Evolutionary conservation across 1,284 basidiomycete species (phyloP).

Genomic region (Leccinum holopus): DNA sequence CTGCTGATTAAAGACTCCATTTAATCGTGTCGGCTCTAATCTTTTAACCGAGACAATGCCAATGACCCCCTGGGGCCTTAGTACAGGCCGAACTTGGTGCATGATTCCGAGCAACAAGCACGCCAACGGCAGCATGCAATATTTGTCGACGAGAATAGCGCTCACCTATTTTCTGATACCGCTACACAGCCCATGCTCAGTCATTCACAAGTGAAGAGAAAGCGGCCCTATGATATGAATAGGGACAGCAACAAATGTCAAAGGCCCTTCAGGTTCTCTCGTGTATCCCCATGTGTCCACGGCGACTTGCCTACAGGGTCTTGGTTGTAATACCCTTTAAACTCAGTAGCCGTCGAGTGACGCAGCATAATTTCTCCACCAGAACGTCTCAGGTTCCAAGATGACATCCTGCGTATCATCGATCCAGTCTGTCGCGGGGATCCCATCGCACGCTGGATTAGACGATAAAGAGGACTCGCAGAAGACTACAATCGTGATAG

Average conservation of each 20-base stretch:
- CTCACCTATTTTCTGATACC: background rate
- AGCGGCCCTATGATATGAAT: background rate
- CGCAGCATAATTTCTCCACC: background rate
- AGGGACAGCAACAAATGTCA: background rate
- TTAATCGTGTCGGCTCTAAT: background rate
- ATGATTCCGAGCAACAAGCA: background rate
- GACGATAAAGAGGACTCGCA: slow-evolving; percentile 4
- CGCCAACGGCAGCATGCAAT: background rate
- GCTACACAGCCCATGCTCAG: background rate
- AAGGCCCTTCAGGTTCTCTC: background rate
- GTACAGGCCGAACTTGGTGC: background rate
- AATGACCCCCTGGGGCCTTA: background rate
- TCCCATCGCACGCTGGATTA: background rate
- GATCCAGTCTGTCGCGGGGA: background rate
- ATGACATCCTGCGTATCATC: slow-evolving; percentile 14
- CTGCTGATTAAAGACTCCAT: background rate
- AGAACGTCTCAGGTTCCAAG: background rate
- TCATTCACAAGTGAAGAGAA: background rate
- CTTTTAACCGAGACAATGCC: background rate
- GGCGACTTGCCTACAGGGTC: background rate
- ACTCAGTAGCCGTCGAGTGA: background rate
- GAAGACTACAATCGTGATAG: background rate
- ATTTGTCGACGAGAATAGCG: background rate
- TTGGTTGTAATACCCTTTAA: background rate
- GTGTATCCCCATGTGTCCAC: background rate